Evolutionary conservation across 139 green algal species (phyloP), one percentile per base, ranked within the genome.

Genomic region (Coelastrella sp.): DNA sequence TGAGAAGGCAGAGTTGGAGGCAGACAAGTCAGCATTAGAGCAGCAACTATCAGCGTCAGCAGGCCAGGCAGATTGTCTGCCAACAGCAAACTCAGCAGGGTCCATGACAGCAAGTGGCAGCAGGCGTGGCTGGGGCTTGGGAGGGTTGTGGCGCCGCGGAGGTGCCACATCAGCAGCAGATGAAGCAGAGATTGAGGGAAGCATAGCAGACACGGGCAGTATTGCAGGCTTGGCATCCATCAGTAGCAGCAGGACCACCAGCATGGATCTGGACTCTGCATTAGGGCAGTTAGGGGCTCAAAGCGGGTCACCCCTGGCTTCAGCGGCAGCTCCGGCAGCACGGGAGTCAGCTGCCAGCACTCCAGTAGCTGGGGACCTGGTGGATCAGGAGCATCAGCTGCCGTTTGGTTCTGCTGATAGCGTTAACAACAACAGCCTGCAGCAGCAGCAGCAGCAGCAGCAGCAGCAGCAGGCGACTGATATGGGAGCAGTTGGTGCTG

Each of bases 1-100:
- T 15, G 87, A 91, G 35, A 91, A 91, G 65, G 87, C 87, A 35
- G 87, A 91, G 75, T n/a, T 91, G 1, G 87, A 91, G 76, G 78
- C 87, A 56, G 87, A 91, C 20, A 91, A 91, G 56, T 3, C 17
- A 10, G 85, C 58, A 20, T n/a, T 82, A 12, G 70, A 81, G 58
- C 12, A 20, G n/a, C 58, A 82, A 25, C 57, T 83, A 58, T 11
- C 82, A 59, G 8, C 24, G 65, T 22, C n/a, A 58, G 24, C 63
- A 27, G 27, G 84, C 19, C 14, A 49, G 56, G 10, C 70, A 66
- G 56, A 70, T 57, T 17, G 22, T 12, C 8, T 87, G 63, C 59
- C 84, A 73, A 24, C 84, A 56, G n/a, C 35, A 14, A 35, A 27
- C 60, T 49, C 84, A 49, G 19, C 20, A 27, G 85, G 56, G 22